Conservation (phyloP, 192 early-diverging fungal genomes). For the Gamsiella multidivaricata region DNA sequence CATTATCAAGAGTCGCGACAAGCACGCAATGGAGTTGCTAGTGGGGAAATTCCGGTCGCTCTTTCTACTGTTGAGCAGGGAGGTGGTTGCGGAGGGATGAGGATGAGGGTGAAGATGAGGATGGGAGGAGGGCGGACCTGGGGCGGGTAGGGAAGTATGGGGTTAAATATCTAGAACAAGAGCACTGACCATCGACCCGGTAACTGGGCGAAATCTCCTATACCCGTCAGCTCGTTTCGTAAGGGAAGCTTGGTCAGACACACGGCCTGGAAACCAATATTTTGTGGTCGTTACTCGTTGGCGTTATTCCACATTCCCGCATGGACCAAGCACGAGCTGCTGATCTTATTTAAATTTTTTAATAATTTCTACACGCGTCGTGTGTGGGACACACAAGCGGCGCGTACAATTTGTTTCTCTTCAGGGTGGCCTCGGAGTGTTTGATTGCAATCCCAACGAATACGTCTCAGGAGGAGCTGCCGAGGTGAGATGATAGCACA, state of each 20-base stretch:
- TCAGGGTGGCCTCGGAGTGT: slow-evolving; percentile 12
- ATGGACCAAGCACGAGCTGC: neutral
- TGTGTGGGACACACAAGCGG: too few relatives aligned
- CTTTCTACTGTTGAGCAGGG: neutral
- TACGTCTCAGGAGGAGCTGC: too few relatives aligned
- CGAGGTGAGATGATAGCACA: too few relatives aligned
- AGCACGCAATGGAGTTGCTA: neutral
- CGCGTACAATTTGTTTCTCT: neutral
- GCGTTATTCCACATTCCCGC: slow-evolving; percentile 11
- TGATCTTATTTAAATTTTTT: too few relatives aligned
- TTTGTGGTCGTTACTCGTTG: neutral
- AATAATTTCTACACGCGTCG: too few relatives aligned
- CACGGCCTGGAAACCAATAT: neutral
- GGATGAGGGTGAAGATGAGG: neutral
- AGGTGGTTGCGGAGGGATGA: too few relatives aligned
- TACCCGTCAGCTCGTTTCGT: slow-evolving; percentile 1
- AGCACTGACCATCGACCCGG: neutral
- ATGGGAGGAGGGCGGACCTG: too few relatives aligned
- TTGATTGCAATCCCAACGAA: slow-evolving; percentile 11
- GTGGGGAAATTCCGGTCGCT: neutral
- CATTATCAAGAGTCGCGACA: neutral
- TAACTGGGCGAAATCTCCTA: too few relatives aligned
- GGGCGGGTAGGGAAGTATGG: too few relatives aligned
- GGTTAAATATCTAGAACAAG: neutral
- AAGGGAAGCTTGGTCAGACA: neutral